Base-by-base conservation (phyloP, 208 protist genomes). In the Spongospora subterranea region DNA sequence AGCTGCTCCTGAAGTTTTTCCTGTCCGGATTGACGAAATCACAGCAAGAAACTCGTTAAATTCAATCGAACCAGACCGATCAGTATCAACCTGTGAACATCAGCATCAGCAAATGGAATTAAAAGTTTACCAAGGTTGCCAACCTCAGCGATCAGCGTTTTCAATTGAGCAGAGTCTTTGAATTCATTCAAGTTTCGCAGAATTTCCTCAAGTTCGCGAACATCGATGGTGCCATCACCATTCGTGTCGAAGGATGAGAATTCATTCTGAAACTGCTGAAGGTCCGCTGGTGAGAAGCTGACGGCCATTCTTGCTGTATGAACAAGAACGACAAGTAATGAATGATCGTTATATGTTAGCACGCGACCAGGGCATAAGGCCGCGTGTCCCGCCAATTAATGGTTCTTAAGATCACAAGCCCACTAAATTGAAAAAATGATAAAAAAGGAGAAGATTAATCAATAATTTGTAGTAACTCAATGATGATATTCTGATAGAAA, bases 171-270 rank as follows among this genome's bases (percentile, higher is more conserved):
- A n/a, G 40, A 13, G 41, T 89, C 46, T n/a, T 91, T 46, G 65
- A 89, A 91, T 76, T 89, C 88, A n/a, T 91, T 91, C 11, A 91
- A 40, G 17, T 64, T 89, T 53, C 43, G 65, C 24, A 91, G 90
- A n/a, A 60, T 41, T n/a, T 0, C 11, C 71, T 46, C 39, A 35
- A 91, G 64, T 41, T 91, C 90, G 11, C 1, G 41, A 64, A 46
- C 66, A 50, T 91, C 89, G 39, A 91, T 91, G 17, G 39, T 89
- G 50, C 50, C 50, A 32, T 91, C 32, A n/a, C 89, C 89, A 40
- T 91, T 88, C 20, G 45, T 29, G 60, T 91, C 89, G 89, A 91
- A 91, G 1, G 89, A 91, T 29, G 54, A 17, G 50, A 91, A 91
- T 17, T 82, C 89, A 41, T 91, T 13, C 20, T 76, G 89, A 50